Conservation (phyloP, 2,329 filamentous ascomycete genomes). For the Fusarium compactum region DNA sequence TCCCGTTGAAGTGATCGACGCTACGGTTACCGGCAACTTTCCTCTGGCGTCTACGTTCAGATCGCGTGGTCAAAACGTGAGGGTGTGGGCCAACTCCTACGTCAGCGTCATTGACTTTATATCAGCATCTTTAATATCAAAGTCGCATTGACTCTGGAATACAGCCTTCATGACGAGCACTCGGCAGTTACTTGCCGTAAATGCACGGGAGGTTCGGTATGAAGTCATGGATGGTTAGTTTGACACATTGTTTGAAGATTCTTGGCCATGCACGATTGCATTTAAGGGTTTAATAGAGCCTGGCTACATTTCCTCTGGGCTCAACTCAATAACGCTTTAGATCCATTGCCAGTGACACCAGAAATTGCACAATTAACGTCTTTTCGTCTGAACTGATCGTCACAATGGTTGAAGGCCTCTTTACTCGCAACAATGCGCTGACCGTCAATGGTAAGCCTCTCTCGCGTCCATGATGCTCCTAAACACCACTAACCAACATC, state of each 20-base stretch:
- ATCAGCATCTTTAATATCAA: background rate
- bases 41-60: background rate
- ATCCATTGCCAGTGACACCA: background rate
- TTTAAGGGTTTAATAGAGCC: constrained; percentile 5
- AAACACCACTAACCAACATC: rapidly evolving
- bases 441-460: constrained; percentile 18
- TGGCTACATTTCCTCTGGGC: background rate
- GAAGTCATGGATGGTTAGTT: constrained; percentile 10
- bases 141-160: background rate
- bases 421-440: constrained; percentile 9
- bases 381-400: rapidly evolving
- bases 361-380: background rate
- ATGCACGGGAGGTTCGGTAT: background rate
- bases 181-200: constrained; percentile 15
- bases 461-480: rapidly evolving
- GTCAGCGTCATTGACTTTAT: constrained; percentile 26
- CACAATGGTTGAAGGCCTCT: constrained; percentile 12
- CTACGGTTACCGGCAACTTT: constrained; percentile 19
- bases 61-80: background rate
- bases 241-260: background rate
- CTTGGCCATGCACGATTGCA: background rate
- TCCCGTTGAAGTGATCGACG: background rate
- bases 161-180: constrained; percentile 11
- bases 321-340: background rate
- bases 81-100: constrained; percentile 3